Evolutionary conservation across 805 yeast species (phyloP).

Genomic region (Alloascoidea hylecoeti): DNA sequence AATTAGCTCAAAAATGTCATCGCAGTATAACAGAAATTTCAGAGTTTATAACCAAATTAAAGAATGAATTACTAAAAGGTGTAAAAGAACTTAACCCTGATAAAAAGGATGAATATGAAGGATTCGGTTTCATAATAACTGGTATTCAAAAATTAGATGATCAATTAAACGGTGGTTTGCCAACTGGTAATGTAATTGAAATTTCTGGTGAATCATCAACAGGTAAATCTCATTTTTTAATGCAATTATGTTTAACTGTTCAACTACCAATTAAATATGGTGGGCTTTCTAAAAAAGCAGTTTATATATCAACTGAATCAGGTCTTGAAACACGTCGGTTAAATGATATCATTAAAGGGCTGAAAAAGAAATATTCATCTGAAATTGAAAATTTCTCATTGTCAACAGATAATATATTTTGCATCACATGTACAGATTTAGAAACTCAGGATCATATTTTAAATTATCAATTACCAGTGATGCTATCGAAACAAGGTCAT

Average conservation of each 20-base stretch:
- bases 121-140: background rate
- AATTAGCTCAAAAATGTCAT: slow-evolving; percentile 1
- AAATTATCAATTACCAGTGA: slow-evolving; percentile 51
- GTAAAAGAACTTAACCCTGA: background rate
- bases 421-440: slow-evolving; percentile 48
- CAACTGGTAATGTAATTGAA: background rate
- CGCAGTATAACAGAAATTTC: background rate
- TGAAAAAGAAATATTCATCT: slow-evolving; percentile 5
- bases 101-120: background rate
- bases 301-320: slow-evolving; percentile 73
- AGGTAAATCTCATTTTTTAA: slow-evolving; percentile 73
- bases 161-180: background rate
- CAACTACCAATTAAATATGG: slow-evolving; percentile 33
- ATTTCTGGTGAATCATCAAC: slow-evolving; percentile 24
- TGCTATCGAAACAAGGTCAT: slow-evolving; percentile 23
- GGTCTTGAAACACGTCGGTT: slow-evolving; percentile 55
- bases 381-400: slow-evolving; percentile 21
- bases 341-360: slow-evolving; percentile 27
- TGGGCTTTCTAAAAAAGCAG: slow-evolving; percentile 34
- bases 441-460: slow-evolving; percentile 65
- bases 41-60: background rate
- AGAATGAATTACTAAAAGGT: background rate
- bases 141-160: background rate
- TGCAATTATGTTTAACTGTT: slow-evolving; percentile 48
- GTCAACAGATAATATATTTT: slow-evolving; percentile 26